Evolutionary conservation across 1,139 yeast genomes (phyloP).

Genomic region (Candida sanyaensis): DNA sequence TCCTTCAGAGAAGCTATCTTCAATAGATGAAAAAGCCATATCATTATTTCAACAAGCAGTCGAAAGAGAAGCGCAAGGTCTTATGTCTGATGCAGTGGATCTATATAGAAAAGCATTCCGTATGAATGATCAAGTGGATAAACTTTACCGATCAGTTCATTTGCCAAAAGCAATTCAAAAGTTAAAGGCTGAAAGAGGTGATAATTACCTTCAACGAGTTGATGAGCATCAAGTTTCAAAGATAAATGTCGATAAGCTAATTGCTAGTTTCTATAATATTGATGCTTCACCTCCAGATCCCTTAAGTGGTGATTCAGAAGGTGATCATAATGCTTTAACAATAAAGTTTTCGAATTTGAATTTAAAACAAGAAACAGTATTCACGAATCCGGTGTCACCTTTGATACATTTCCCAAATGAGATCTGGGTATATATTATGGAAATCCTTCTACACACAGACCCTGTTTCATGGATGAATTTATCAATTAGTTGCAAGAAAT

Average conservation of each 20-base stretch:
- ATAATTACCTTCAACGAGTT: constrained; percentile 26
- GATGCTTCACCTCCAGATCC: constrained; percentile 34
- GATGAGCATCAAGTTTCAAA: constrained; percentile 36
- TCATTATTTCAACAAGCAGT: constrained; percentile 69
- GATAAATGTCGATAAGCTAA: constrained; percentile 39
- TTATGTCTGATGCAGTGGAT: constrained; percentile 77
- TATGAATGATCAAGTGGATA: constrained; percentile 68
- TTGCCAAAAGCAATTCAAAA: constrained; percentile 28
- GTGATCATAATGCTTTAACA: constrained; percentile 19
- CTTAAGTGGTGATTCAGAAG: constrained; percentile 7
- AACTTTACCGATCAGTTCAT: constrained; percentile 58
- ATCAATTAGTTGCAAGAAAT: constrained; percentile 60
- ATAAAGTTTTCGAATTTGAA: constrained; percentile 36
- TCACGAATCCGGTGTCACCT: constrained; percentile 50
- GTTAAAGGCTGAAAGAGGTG: constrained; percentile 30
- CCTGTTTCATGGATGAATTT: constrained; percentile 71
- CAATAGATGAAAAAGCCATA: constrained; percentile 48
- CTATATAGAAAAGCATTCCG: constrained; percentile 73
- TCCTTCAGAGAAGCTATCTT: constrained; percentile 10
- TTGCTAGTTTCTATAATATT: constrained; percentile 30
- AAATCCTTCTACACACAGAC: constrained; percentile 47
- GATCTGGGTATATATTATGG: constrained; percentile 56
- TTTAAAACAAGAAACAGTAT: constrained; percentile 27
- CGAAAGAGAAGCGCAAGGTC: constrained; percentile 70
- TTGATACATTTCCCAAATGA: constrained; percentile 66